Evolutionary conservation across 208 protist species (phyloP).

Genomic region (Lotmaria passim): DNA sequence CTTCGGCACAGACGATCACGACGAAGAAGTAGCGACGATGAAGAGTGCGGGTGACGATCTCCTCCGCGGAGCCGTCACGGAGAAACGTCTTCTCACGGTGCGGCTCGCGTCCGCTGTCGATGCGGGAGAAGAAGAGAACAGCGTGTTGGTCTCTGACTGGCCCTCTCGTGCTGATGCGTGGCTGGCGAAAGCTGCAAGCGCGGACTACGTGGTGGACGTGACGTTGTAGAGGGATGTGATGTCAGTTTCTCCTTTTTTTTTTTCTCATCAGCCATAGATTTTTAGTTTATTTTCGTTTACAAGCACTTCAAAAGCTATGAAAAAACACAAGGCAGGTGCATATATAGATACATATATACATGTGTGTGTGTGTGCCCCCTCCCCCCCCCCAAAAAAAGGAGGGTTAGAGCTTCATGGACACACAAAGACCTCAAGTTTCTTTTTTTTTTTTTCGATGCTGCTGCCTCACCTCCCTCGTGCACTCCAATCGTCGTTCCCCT

Average conservation of each 20-base stretch:
- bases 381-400: too few species aligned
- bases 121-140: background rate
- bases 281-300: too few species aligned
- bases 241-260: background rate
- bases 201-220: slow-evolving; percentile 15
- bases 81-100: background rate
- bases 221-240: background rate
- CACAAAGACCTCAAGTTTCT: too few species aligned
- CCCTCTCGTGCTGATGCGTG: slow-evolving; percentile 13
- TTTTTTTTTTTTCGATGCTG: too few species aligned
- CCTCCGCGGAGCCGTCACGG: background rate
- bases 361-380: too few species aligned
- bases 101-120: background rate
- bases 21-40: background rate
- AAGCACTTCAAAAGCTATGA: too few species aligned
- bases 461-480: too few species aligned
- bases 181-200: background rate
- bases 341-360: too few species aligned
- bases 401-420: too few species aligned
- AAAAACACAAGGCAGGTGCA: too few species aligned
- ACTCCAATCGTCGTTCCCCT: too few species aligned
- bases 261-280: too few species aligned
- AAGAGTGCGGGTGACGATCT: background rate
- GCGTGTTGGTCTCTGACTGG: background rate
- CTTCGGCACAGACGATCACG: background rate